Percentiles rank a stretch among this genome's conserved stretches.
Evolutionary conservation across 805 yeast genomes (phyloP).

Genomic region (Ogataea corticis): DNA sequence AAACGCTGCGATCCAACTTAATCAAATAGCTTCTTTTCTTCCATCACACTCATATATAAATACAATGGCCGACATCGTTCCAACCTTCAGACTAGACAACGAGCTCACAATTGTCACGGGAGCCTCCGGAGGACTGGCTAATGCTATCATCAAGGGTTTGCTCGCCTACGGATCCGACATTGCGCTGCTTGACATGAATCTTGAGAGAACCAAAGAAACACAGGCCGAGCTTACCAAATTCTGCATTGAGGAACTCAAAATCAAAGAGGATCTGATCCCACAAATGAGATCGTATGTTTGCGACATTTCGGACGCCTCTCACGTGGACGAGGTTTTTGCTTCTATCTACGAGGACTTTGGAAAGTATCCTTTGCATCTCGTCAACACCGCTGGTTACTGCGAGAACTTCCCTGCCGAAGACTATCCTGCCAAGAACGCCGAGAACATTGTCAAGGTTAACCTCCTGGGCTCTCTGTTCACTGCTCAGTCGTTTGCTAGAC

Average conservation of each 20-base stretch:
- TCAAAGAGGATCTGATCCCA: constrained; percentile 34
- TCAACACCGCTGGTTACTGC: constrained; percentile 84
- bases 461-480: constrained; percentile 74
- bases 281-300: constrained; percentile 66
- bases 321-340: constrained; percentile 58
- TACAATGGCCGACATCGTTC: constrained; percentile 42
- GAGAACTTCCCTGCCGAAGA: constrained; percentile 78
- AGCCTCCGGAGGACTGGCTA: constrained; percentile 77
- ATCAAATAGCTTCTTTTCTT: neutral
- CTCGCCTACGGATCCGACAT: constrained; percentile 76
- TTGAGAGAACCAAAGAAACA: constrained; percentile 57
- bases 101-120: constrained; percentile 75
- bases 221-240: constrained; percentile 43
- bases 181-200: constrained; percentile 69
- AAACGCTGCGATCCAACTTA: neutral
- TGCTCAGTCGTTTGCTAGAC: constrained; percentile 71
- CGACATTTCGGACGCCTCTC: constrained; percentile 64
- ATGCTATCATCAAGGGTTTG: constrained; percentile 63
- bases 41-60: neutral
- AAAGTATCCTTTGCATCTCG: constrained; percentile 60
- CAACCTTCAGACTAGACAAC: constrained; percentile 67
- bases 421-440: constrained; percentile 71
- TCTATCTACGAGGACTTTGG: constrained; percentile 58
- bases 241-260: constrained; percentile 28
- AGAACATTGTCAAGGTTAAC: constrained; percentile 67